Evolutionary conservation across 805 yeast species (phyloP), one percentile per base, ranked within the genome.

Genomic region (Vanderwaltozyma polyspora): DNA sequence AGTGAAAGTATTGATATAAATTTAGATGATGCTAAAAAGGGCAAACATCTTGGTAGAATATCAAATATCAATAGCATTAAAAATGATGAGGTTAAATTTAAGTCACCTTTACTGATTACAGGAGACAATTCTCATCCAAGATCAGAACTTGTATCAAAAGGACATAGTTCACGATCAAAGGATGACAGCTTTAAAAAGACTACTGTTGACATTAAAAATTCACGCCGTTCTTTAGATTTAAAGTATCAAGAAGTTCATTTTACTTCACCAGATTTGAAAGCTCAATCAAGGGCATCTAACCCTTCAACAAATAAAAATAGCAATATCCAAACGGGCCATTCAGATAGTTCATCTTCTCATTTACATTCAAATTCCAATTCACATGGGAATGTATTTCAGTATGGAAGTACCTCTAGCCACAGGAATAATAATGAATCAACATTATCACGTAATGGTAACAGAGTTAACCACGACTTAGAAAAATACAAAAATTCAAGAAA

Each of bases 1-100:
- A 51, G 49, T 18, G 57, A 53, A 33, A 51, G 57, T 31, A 48
- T 51, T 24, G 49, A 49, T 23, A 30, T 53, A 11, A 46, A 51
- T 34, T 31, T 53, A 11, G 48, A 49, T 13, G 45, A 39, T 11
- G 38, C 32, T 19, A 37, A 33, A 10, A 27, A 27, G 5, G 28
- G 26, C 16, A 32, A 25, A 10, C 19, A 22, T 16, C 4, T 13
- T n/a, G 19, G 6, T 32, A 5, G 3, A 3, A 19, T 13, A 2
- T 10, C 15, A 9, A 31, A 17, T 9, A 19, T 12, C n/a, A 21
- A 12, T 19, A 14, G 9, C n/a, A 15, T 12, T 6, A 5, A 9
- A 5, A 15, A 19, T 9, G n/a, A 6, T n/a, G 4, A 19, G 4
- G 8, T n/a, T n/a, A n/a, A n/a, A n/a, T n/a, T n/a, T n/a, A n/a